Evolutionary conservation across 768 basidiomycete genomes (phyloP), one percentile per base, ranked within the genome.

Genomic region (Tylopilus intermedius): DNA sequence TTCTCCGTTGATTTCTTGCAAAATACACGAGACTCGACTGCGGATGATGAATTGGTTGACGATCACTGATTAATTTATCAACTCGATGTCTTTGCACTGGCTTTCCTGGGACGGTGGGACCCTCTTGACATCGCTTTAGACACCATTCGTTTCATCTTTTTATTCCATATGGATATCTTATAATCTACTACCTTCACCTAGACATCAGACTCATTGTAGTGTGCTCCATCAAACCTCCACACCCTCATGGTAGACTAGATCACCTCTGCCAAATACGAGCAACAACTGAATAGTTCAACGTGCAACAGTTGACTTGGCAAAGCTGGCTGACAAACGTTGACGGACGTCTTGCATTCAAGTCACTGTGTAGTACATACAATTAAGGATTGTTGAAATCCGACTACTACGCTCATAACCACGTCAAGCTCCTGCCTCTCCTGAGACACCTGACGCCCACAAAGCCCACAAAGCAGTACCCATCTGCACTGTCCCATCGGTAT

Each of bases 321-420:
- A 5, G n/a, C 7, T 30, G 18, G 7, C 35, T 15, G 24, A 22
- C 26, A 24, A 3, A 24, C 18, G 18, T 45, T n/a, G 22, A 53
- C 9, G 6, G 3, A 53, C 41, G 32, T 22, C 38, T 55, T 42
- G 55, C 51, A 61, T 58, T 40, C 40, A 56, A 15, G n/a, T 47
- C 44, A 45, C 44, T 11, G 55, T 67, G 67, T 57, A 50, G 24
- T 68, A 67, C 58, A 58, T 68, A 67, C 58, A 58, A 67, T 64
- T 62, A 65, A 48, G 83, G 85, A 86, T 86, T 87, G 86, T 87
- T 87, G 86, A 87, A 87, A 87, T 82, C 85, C 83, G 65, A 72
- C 74, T 72, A 76, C 76, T 75, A 75, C 72, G 67, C 66, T 68
- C 66, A 58, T 62, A 65, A 69, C 56, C 72, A 49, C 60, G 47